Evolutionary conservation across 2,329 filamentous ascomycete species (phyloP).

Genomic region (Neobulgaria alba): DNA sequence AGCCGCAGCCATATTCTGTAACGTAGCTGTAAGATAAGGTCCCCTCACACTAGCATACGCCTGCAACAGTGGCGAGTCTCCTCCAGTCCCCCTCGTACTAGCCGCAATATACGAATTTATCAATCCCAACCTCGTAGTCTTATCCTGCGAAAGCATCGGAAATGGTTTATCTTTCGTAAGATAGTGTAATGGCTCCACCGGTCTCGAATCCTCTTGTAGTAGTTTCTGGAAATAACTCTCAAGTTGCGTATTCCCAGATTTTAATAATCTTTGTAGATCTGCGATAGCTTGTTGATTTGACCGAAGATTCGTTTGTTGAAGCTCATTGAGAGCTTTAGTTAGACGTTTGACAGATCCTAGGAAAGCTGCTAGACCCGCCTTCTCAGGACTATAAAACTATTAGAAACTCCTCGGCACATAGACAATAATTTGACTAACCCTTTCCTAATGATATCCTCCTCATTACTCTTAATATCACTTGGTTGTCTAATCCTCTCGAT

Average conservation of each 20-base stretch:
- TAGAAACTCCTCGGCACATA: slow-evolving; percentile 8
- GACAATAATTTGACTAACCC: slow-evolving; percentile 40
- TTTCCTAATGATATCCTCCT: slow-evolving; percentile 82
- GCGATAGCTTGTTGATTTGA: slow-evolving; percentile 84
- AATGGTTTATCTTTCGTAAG: slow-evolving; percentile 86
- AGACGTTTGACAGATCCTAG: slow-evolving; percentile 84
- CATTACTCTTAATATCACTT: slow-evolving; percentile 83
- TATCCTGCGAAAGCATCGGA: slow-evolving; percentile 69
- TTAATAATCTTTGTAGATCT: slow-evolving; percentile 70
- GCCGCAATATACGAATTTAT: slow-evolving; percentile 69
- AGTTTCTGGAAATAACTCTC: slow-evolving; percentile 77
- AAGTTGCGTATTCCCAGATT: slow-evolving; percentile 71
- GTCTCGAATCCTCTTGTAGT: slow-evolving; percentile 67
- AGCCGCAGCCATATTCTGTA: slow-evolving; percentile 81
- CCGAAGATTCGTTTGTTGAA: slow-evolving; percentile 83
- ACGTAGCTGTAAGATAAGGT: slow-evolving; percentile 71
- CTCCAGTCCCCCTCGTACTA: slow-evolving; percentile 41
- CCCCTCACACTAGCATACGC: slow-evolving; percentile 83
- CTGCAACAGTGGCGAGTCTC: slow-evolving; percentile 64
- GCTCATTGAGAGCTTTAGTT: slow-evolving; percentile 72
- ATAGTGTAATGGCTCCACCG: slow-evolving; percentile 83
- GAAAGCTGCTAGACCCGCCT: slow-evolving; percentile 74
- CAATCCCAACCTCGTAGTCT: slow-evolving; percentile 65
- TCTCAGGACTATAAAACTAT: slow-evolving; percentile 52
- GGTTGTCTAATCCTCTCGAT: slow-evolving; percentile 86